These are phyloP conservation scores for Polysphondylium violaceum DNA, from an alignment of 78 protist genomes.

Conservation along the genomic window DNA sequence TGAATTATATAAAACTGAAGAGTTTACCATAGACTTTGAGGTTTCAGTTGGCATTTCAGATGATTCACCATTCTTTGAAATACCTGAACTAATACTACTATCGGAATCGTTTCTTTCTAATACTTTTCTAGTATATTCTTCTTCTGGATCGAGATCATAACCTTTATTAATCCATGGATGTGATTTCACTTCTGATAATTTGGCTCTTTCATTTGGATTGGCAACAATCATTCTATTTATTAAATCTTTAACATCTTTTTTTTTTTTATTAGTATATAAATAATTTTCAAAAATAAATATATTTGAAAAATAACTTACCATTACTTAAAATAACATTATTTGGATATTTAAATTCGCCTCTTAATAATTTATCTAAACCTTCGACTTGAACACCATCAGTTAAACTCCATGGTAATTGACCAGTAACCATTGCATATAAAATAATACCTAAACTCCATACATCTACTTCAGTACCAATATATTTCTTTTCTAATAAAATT, in stretches of 20 bases:
- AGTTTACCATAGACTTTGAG: no score
- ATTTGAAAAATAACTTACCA: slow-evolving; percentile 28
- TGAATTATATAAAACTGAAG: no score
- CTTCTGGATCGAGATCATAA: slow-evolving; percentile 67
- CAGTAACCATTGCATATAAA: slow-evolving; percentile 83
- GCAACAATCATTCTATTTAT: slow-evolving; percentile 75
- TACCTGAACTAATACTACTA: background rate
- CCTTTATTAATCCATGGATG: slow-evolving; percentile 78
- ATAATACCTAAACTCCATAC: slow-evolving; percentile 75
- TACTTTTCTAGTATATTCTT: slow-evolving; percentile 46
- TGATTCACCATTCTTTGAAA: background rate
- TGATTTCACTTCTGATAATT: slow-evolving; percentile 46
- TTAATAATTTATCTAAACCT: slow-evolving; percentile 62
- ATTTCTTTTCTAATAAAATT: slow-evolving; percentile 81
- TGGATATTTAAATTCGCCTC: slow-evolving; percentile 73
- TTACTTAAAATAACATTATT: slow-evolving; percentile 42
- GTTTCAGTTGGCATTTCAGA: background rate
- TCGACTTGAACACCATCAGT: slow-evolving; percentile 82
- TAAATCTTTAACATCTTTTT: slow-evolving; percentile 53
- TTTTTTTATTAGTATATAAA: background rate
- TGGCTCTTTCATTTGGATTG: slow-evolving; percentile 49
- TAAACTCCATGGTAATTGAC: slow-evolving; percentile 80
- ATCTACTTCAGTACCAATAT: slow-evolving; percentile 82
- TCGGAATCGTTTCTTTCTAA: background rate
- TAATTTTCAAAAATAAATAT: background rate